Evolutionary conservation across 1,139 yeast genomes (phyloP), one percentile per base, ranked within the genome.

Genomic region (Protomyces pachydermus): DNA sequence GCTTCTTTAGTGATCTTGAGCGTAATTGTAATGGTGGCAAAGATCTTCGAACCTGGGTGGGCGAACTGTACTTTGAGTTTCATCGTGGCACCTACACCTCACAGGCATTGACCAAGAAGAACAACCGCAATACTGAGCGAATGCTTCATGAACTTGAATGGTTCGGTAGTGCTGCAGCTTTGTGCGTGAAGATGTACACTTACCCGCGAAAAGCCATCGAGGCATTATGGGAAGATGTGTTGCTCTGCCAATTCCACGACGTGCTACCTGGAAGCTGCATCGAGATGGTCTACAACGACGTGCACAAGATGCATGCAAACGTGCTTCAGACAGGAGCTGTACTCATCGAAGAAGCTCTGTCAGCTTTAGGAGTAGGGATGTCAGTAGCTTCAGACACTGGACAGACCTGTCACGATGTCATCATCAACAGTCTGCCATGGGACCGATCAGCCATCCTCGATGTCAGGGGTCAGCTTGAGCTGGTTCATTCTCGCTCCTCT

Each of bases 61-160:
- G 98, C 54, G 98, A 93, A 75, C 82, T 93, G 67, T 93, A 93
- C 75, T 82, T 93, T 72, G 98, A 93, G 76, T 91, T 87, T 77
- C 98, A 93, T 75, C 84, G 98, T 74, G 98, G 98, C 66, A 91
- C 98, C 3, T 93, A 93, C 74, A 93, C 98, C 3, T 84, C 96
- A 1, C 98, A 93, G 74, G 95, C 96, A 0, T 83, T 84, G 66
- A 86, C 89, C 58, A 93, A 93, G 76, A 84, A 83, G 72, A 82
- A 84, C 73, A 88, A 91, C 84, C 82, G 98, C 72, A 76, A 80
- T 37, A 81, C 86, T n/a, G 98, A 93, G 76, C 76, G 85, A 58
- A 80, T 86, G 71, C 79, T 93, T 70, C 96, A 88, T 72, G 97
- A 91, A 75, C 79, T 91, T 69, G 98, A 93, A 77, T 84, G 82